Percentiles rank a stretch among this genome's conserved stretches.
Conservation (phyloP, 164 flowering plant species). For the Aristolochia contorta region DNA sequence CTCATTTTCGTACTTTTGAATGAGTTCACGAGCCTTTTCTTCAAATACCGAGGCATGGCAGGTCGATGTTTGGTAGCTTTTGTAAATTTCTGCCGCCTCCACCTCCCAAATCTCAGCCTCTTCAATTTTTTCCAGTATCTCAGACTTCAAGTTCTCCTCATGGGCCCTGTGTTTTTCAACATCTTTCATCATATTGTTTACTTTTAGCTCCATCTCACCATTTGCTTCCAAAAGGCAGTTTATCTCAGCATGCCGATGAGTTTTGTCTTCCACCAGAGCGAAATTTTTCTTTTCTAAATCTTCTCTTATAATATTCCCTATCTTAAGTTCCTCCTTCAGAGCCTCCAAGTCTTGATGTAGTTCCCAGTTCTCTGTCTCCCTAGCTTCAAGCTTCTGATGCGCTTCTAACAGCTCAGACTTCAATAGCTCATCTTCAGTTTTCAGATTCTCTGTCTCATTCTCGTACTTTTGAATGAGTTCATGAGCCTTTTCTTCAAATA, state of each 20-base stretch:
- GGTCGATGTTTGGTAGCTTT: conserved; percentile 32
- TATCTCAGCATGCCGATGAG: conserved; percentile 22
- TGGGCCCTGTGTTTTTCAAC: conserved; percentile 32
- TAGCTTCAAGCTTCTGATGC: conserved; percentile 31
- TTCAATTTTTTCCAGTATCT: conserved; percentile 36
- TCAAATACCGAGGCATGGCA: conserved; percentile 15
- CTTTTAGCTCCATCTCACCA: conserved; percentile 21
- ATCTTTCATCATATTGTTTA: conserved; percentile 9
- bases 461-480: conserved; percentile 28
- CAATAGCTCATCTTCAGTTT: conserved; percentile 39
- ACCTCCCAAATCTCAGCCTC: conserved; percentile 68
- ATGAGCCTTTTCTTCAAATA: not conserved
- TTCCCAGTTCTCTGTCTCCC: conserved; percentile 27
- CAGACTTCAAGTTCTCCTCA: conserved; percentile 44
- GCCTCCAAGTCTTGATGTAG: conserved; percentile 29
- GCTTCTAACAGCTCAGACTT: conserved; percentile 44
- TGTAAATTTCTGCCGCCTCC: conserved; percentile 58
- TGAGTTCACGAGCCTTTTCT: conserved; percentile 17
- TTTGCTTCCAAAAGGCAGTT: conserved; percentile 35
- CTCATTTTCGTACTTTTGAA: conserved; percentile 23
- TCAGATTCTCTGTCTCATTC: conserved; percentile 32
- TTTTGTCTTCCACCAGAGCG: conserved; percentile 23
- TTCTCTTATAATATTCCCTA: conserved; percentile 21
- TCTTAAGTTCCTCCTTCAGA: conserved; percentile 31
- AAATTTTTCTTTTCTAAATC: conserved; percentile 29